phyloP scores from a whole-genome alignment of 73 alveolate species.

The Paramecium tetraurelia region DNA sequence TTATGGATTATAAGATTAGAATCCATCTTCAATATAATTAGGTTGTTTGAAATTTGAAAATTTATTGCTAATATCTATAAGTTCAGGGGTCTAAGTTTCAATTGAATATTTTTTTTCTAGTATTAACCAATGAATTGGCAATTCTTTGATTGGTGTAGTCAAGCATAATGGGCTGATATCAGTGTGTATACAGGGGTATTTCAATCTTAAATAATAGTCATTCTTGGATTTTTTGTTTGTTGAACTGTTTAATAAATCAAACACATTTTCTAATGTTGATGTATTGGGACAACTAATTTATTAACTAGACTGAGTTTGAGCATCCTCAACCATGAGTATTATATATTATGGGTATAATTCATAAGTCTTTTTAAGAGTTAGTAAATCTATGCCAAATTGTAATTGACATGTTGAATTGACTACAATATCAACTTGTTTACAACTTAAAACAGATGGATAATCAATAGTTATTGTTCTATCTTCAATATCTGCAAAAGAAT shows the following conservation, averaged over 20 bases:
- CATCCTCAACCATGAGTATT: neutral
- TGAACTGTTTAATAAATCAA: neutral
- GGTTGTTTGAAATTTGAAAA: neutral
- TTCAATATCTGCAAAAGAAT: neutral
- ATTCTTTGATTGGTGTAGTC: neutral
- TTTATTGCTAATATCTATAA: neutral
- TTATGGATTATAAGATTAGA: neutral
- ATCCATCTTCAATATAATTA: neutral
- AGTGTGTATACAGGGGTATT: neutral
- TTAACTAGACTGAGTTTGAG: neutral
- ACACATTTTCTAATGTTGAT: neutral
- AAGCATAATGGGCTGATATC: neutral
- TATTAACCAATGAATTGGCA: neutral
- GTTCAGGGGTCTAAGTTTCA: neutral
- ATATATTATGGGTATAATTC: neutral
- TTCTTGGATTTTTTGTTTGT: neutral
- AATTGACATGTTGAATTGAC: neutral
- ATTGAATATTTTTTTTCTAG: neutral
- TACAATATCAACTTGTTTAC: neutral
- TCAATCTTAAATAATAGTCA: neutral
- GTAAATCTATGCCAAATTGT: neutral
- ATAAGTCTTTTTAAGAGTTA: neutral
- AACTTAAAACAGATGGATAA: neutral
- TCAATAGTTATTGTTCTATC: slow-evolving; percentile 14
- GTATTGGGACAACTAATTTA: neutral